Evolutionary conservation across 192 early-diverging fungal species (phyloP), one percentile per base, ranked within the genome.

Genomic region (Coemansia sp.): DNA sequence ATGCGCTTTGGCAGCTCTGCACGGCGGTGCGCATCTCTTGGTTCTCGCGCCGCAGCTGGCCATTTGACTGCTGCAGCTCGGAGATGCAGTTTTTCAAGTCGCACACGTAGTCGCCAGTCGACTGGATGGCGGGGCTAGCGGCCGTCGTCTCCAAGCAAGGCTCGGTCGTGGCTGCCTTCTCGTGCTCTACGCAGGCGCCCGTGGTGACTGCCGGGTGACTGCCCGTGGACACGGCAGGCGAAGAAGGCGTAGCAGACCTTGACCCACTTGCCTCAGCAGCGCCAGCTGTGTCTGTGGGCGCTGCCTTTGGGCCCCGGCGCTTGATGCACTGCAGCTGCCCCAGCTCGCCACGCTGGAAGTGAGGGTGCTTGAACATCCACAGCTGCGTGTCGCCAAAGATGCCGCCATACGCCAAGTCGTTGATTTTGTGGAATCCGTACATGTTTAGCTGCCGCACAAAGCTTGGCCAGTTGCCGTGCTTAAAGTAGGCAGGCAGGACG

Each of bases 401-500:
- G 20, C 69, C 72, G 63, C 69, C 77, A 47, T 80, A 76, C 13
- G 71, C 75, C 40, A 78, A 60, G 69, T 80, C 78, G 62, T 64
- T 80, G 49, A 80, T 80, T 59, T 75, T 75, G 68, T 83, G 72
- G 67, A 77, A 76, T 35, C 80, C 74, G 59, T 75, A 75, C 74
- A 76, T 93, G 77, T 94, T 94, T 18, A 94, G 82, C 80, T 93
- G 91, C 39, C 93, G 84, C 47, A 94, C 93, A 86, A 94, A 94
- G 83, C 92, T 93, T 64, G 91, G 89, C 89, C 91, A 94, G 82
- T 94, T 93, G 69, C 89, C 90, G 68, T 95, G 94, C 74, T 94
- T 94, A 68, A 94, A 95, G 73, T 93, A 91, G 56, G 86, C 85
- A 24, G 94, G 94, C 45, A 95, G 80, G 0, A 95, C 84, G 8